These are phyloP conservation scores for Penicillium sp. DNA, from an alignment of 2,329 filamentous ascomycete species.

Conservation along the genomic window DNA sequence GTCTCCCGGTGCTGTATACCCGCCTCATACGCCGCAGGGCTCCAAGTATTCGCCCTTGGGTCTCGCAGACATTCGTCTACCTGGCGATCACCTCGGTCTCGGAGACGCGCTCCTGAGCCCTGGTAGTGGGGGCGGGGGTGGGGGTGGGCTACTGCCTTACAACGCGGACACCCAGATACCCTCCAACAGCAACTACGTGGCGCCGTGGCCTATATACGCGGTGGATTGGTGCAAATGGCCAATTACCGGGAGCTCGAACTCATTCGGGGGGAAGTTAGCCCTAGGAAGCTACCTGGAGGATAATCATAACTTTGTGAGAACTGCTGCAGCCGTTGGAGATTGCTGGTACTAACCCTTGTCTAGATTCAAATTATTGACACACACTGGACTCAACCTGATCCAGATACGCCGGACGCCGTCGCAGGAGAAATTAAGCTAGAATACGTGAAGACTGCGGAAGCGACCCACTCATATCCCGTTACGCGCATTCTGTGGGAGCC, in stretches of 20 bases:
- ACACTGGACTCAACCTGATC: slow-evolving; percentile 68
- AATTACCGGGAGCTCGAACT: slow-evolving; percentile 59
- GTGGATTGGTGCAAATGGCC: slow-evolving; percentile 99
- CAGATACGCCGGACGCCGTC: slow-evolving; percentile 68
- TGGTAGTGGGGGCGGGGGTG: slow-evolving; percentile 12
- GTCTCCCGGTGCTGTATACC: slow-evolving; percentile 44
- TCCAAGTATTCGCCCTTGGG: slow-evolving; percentile 83
- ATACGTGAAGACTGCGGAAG: slow-evolving; percentile 90
- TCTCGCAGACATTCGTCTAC: slow-evolving; percentile 84
- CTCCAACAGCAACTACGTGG: slow-evolving; percentile 86
- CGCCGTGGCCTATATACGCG: slow-evolving; percentile 93
- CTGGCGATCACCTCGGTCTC: slow-evolving; percentile 71
- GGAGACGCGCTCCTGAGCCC: slow-evolving; percentile 67
- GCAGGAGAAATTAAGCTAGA: slow-evolving; percentile 67
- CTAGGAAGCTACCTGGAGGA: slow-evolving; percentile 96
- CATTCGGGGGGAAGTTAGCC: slow-evolving; percentile 84
- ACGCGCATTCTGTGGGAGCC: slow-evolving; percentile 95
- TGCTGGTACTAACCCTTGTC: slow-evolving; percentile 18
- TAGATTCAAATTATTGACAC: slow-evolving; percentile 97
- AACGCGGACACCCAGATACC: slow-evolving; percentile 65
- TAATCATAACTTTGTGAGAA: slow-evolving; percentile 85
- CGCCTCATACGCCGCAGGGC: slow-evolving; percentile 54
- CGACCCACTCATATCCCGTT: slow-evolving; percentile 95
- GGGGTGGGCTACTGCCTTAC: slow-evolving; percentile 52
- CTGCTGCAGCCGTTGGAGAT: slow-evolving; percentile 7